A percentile compares a stretch with the other conserved stretches of the same genome.
phyloP scores from a whole-genome alignment of 1,284 basidiomycete genomes.

The Schizophyllum amplum region DNA sequence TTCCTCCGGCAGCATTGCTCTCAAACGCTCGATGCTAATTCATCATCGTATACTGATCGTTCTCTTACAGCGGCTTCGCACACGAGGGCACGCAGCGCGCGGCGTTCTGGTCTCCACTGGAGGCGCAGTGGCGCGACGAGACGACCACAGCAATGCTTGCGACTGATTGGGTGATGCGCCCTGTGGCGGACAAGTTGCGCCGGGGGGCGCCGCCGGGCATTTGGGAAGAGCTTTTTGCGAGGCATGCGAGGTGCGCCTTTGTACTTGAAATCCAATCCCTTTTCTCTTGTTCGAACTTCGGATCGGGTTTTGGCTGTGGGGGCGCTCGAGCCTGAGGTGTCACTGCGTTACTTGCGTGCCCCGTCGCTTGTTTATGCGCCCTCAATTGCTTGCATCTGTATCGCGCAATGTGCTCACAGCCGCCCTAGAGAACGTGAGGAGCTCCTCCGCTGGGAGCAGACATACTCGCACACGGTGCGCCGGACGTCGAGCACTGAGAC shows the following conservation, averaged over 20 bases:
- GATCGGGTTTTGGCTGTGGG: too few species aligned
- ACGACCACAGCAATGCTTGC: slow-evolving; percentile 52
- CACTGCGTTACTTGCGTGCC: too few species aligned
- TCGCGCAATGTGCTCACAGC: background rate
- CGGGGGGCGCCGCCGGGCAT: background rate
- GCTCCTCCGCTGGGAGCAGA: background rate
- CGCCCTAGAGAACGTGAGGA: background rate
- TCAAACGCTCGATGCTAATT: background rate
- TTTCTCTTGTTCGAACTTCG: background rate
- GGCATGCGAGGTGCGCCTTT: background rate
- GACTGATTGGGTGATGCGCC: slow-evolving; percentile 47
- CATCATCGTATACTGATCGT: slow-evolving; percentile 1
- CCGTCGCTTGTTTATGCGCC: too few species aligned
- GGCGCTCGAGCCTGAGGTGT: too few species aligned
- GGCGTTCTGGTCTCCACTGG: slow-evolving; percentile 35
- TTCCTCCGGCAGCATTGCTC: background rate
- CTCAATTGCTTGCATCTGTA: background rate
- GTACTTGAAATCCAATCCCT: background rate
- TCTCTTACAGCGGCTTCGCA: slow-evolving; percentile 34
- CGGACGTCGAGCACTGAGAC: background rate
- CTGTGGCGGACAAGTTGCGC: slow-evolving; percentile 16
- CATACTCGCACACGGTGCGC: background rate
- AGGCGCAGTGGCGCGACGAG: slow-evolving; percentile 48
- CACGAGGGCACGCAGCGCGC: slow-evolving; percentile 53
- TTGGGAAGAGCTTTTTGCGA: background rate